These are phyloP conservation scores for Fraxinus cuspidata DNA, from an alignment of 257 asterid genomes.

Conservation along the genomic window DNA sequence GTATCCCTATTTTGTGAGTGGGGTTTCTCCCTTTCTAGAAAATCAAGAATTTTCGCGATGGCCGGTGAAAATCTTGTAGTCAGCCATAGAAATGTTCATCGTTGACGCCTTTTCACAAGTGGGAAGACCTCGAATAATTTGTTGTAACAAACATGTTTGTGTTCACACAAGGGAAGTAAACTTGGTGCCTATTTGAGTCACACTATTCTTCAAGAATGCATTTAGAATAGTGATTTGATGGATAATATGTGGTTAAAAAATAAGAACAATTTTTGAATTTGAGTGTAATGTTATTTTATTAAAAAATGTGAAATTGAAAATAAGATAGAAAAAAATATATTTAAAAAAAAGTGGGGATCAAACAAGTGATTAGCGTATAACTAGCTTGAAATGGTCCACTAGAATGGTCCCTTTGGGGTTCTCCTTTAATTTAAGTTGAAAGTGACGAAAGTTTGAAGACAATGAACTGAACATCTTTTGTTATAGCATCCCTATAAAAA, in stretches of 20 bases:
- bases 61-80: background rate
- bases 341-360: no score
- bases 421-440: constrained; percentile 31
- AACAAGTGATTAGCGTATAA: background rate
- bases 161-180: background rate
- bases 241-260: no score
- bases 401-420: constrained; percentile 40
- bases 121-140: background rate
- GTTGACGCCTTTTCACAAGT: no score
- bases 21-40: background rate
- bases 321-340: no score
- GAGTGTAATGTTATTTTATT: no score
- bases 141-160: background rate
- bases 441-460: constrained; percentile 39
- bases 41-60: no score
- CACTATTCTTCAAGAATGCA: no score
- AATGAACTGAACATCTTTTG: constrained; percentile 45
- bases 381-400: constrained; percentile 37
- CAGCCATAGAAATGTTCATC: background rate
- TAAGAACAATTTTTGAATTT: no score
- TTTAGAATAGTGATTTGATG: no score
- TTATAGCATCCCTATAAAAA: constrained; percentile 41
- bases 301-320: no score
- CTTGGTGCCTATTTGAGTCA: no score
- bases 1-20: background rate